Evolutionary conservation across 495 filamentous ascomycete species (phyloP), one percentile per base, ranked within the genome.

Genomic region (Neurospora sp.): DNA sequence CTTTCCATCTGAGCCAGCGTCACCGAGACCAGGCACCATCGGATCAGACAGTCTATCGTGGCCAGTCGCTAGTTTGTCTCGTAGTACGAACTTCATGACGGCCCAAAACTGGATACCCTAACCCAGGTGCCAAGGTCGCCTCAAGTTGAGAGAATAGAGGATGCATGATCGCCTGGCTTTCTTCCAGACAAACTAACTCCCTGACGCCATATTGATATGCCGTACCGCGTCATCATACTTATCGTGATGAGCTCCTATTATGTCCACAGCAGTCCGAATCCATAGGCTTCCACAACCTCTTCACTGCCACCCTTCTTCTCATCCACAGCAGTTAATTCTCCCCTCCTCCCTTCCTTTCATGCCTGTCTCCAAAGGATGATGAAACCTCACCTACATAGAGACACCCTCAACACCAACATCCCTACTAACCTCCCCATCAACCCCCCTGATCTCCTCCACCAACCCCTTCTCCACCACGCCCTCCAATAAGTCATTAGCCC

Each of bases 401-500:
- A 35, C 31, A 35, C 75, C 59, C 68, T 72, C 74, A 77, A 75
- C 68, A 69, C 38, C 74, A 71, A 74, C 44, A 31, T 35, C 27
- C 27, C 27, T 35, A 4, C 4, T 70, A 80, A 87, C 82, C 72
- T 83, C 84, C 41, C 77, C 81, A 72, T 88, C 87, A 4, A 84
- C 84, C 35, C 75, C 80, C 75, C 84, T 79, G 48, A 83, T 83
- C 79, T 87, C 87, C 48, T 74, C 76, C 16, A 81, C 83, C 59
- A 89, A 75, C 7, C 53, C 27, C 42, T 82, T 83, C 48, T 86
- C 86, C 5, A 85, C 82, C 22, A 85, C 78, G 40, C 73, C 79
- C 31, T 77, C 83, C 44, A 86, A 78, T 74, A 85, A 75, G 68
- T 82, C 80, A 45, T 87, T 89, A 41, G 90, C 89, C 12, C 84